Base-by-base conservation (phyloP, 805 yeast species). In the Kluyveromyces starmeri region DNA sequence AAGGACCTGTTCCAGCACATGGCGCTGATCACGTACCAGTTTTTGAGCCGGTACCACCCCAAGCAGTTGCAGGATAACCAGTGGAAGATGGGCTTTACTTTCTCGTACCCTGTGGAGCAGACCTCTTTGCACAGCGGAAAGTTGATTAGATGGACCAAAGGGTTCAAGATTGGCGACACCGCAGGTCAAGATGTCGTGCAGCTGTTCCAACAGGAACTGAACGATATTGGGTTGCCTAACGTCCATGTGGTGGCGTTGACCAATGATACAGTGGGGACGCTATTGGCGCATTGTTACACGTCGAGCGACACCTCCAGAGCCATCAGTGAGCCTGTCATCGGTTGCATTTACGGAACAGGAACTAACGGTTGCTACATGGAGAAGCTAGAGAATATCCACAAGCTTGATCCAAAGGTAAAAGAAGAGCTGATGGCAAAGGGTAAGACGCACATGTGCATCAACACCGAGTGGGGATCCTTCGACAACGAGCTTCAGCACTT, bases 391-490 rank as follows among this genome's bases (percentile, higher is more conserved):
- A 71, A 78, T 36, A 83, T 92, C 46, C 72, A 71, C 36, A 89
- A 92, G 61, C 66, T 88, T 42, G 73, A 75, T n/a, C 67, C 70
- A 2, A 59, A 64, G 21, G 37, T 59, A 10, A 58, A 59, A 29
- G 59, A 51, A 17, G 55, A 53, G 14, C 59, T 70, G 47, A 34
- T 53, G 14, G 60, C 53, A 35, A 53, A 61, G 33, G 78, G 75
- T 22, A 67, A 70, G 34, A 65, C 68, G 2, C 75, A 78, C 43
- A 88, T 88, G 96, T 82, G 85, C 43, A 71, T 88, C 48, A 88
- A 88, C 64, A 88, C 96, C 29, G 98, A 92, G 62, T 92, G 97
- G 96, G 97, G 97, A 43, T 85, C 96, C 27, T 89, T 88, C 51
- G 97, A 89, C 61, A 89, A 89, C 53, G 78, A 74, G 15, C 67